Evolutionary conservation across 2,329 filamentous ascomycete species (phyloP), one percentile per base, ranked within the genome.

Genomic region (Capronia coronata): DNA sequence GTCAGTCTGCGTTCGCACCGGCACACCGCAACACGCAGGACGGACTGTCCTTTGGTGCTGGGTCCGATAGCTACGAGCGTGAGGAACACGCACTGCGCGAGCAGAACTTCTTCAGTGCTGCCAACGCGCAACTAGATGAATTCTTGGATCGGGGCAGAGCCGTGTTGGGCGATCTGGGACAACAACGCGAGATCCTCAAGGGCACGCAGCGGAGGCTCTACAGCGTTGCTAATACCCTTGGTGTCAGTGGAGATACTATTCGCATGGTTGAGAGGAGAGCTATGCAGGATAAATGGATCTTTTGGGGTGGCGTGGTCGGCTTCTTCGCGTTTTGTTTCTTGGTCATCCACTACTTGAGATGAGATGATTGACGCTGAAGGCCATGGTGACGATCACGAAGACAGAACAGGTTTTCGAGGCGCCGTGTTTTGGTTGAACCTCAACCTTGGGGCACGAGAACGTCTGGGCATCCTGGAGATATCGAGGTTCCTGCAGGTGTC

Each of bases 221-320:
- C 65, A 91, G 81, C 61, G 89, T 96, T 16, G 93, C 87, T 5
- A 97, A 94, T 65, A 97, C 93, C 18, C 71, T 98, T 41, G 93
- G 93, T 0, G 79, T 98, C 52, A 94, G 86, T 63, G 90, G 91
- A 16, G 91, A 97, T 66, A 98, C 93, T 1, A 98, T 98, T 58
- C 82, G 93, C 40, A 97, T 93, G 88, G 85, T 98, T 35, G 91
- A 97, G 71, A 73, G 93, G 60, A 77, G 93, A 55, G 89, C 93
- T 43, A 86, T 82, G 67, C 86, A 97, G 73, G 93, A 98, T 67
- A 97, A 96, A 71, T 97, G 90, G 89, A 94, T 98, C 29, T 98
- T 98, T 67, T 86, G 86, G 77, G 85, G 74, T 0, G 89, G 93
- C 0, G 88, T 91, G 2, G 69, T 94, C 3, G 69, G 93, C 29